Percentiles rank a stretch among this genome's conserved stretches.
These are phyloP conservation scores for Jamesozyma lodderae DNA, from an alignment of 805 yeast species.

Conservation along the genomic window DNA sequence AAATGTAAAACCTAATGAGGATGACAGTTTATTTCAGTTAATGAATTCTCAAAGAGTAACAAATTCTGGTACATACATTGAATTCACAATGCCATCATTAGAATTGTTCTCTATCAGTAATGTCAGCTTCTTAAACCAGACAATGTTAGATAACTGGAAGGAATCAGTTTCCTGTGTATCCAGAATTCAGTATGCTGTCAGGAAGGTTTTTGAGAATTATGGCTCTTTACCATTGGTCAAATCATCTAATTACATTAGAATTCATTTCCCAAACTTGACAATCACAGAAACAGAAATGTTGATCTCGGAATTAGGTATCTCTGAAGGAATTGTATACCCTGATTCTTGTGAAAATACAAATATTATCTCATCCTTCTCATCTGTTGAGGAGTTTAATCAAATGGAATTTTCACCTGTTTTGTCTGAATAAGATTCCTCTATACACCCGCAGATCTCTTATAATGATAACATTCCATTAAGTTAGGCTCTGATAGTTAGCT, in stretches of 20 bases:
- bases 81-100: slow-evolving; percentile 42
- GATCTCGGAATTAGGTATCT: slow-evolving; percentile 50
- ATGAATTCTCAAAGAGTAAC: slow-evolving; percentile 22
- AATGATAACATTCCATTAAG: too few relatives aligned
- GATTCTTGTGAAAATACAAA: slow-evolving; percentile 1
- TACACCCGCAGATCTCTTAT: too few relatives aligned
- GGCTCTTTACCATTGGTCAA: slow-evolving; percentile 59
- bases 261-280: slow-evolving; percentile 68
- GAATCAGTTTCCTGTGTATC: slow-evolving; percentile 2
- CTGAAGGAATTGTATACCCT: slow-evolving; percentile 43
- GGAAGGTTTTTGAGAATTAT: slow-evolving; percentile 39
- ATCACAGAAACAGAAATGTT: slow-evolving; percentile 45
- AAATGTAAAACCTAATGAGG: slow-evolving; percentile 11
- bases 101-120: not conserved
- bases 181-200: slow-evolving; percentile 16
- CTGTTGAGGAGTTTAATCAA: not conserved
- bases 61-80: slow-evolving; percentile 43
- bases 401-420: slow-evolving; percentile 1
- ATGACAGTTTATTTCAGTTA: slow-evolving; percentile 7
- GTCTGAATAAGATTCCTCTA: too few relatives aligned
- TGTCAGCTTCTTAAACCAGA: not conserved
- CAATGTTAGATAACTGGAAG: slow-evolving; percentile 4
- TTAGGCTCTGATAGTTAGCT: too few relatives aligned
- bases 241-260: slow-evolving; percentile 36
- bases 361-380: not conserved